phyloP scores from a whole-genome alignment of 192 early-diverging fungal species.

The Rhizophagus prolifer region DNA sequence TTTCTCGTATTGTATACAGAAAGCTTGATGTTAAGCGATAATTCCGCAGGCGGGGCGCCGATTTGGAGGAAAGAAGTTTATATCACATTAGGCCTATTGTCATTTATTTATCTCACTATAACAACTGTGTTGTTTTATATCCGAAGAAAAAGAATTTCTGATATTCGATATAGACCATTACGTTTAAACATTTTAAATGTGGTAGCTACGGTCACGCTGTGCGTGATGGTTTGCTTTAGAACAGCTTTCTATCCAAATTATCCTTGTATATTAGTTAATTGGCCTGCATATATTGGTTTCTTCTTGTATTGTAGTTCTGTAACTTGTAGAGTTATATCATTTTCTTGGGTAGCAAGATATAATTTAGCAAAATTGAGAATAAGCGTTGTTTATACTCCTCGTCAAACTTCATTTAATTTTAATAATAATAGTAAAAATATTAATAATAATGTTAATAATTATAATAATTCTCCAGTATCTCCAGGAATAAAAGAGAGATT shows the following conservation, averaged over 20 bases:
- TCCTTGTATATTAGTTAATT: slow-evolving; percentile 23
- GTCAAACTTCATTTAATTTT: background rate
- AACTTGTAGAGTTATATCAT: slow-evolving; percentile 16
- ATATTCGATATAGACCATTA: slow-evolving; percentile 22
- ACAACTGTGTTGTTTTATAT: slow-evolving; percentile 23
- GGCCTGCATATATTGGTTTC: slow-evolving; percentile 22
- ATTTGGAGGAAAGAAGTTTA: slow-evolving; percentile 7
- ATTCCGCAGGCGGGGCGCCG: too few species aligned
- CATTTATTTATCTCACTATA: slow-evolving; percentile 16
- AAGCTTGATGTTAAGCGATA: too few species aligned
- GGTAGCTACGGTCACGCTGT: slow-evolving; percentile 4
- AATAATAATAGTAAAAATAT: background rate
- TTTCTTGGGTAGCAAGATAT: slow-evolving; percentile 17
- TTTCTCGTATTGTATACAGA: too few species aligned
- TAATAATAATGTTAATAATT: background rate
- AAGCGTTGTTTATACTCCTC: background rate
- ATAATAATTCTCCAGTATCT: background rate
- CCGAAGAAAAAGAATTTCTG: slow-evolving; percentile 6
- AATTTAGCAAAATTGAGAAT: slow-evolving; percentile 28
- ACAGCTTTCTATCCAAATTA: slow-evolving; percentile 12
- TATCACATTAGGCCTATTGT: background rate
- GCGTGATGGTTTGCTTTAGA: slow-evolving; percentile 19
- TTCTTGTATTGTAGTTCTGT: background rate
- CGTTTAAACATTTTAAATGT: slow-evolving; percentile 15
- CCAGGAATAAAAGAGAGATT: background rate